phyloP scores from a whole-genome alignment of 495 filamentous ascomycete genomes.

The Sordaria brevicollis region DNA sequence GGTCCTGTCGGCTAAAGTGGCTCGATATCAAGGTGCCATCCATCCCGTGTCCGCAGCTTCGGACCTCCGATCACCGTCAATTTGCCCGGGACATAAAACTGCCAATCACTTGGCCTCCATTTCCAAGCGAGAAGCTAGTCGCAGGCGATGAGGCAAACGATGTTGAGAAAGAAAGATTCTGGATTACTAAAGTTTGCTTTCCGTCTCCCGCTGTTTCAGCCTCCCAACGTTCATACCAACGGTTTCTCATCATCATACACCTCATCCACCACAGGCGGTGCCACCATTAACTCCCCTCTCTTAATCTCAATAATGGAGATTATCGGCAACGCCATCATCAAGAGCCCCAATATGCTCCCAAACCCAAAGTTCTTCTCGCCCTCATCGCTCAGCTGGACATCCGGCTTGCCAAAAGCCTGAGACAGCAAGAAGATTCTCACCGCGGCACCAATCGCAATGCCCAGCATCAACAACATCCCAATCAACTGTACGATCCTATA shows the following conservation, averaged over 20 bases:
- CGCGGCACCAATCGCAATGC: constrained; percentile 37
- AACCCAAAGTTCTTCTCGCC: constrained; percentile 49
- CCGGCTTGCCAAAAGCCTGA: constrained; percentile 39
- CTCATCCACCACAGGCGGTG: constrained; percentile 25
- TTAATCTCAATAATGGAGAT: constrained; percentile 45
- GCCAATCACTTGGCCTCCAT: rapidly evolving
- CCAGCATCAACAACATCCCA: constrained; percentile 38
- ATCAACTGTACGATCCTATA: constrained; percentile 35
- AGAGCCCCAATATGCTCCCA: constrained; percentile 43
- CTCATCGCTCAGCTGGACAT: constrained; percentile 30
- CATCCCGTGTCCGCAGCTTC: neutral
- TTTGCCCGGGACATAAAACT: neutral
- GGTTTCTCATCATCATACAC: constrained; percentile 15
- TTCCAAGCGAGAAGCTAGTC: neutral
- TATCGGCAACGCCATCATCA: constrained; percentile 43
- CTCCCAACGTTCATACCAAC: neutral
- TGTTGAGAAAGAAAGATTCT: rapidly evolving
- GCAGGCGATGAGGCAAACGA: neutral
- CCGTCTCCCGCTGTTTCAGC: neutral
- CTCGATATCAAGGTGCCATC: neutral
- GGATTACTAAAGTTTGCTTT: neutral
- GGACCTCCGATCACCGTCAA: neutral
- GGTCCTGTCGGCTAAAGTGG: neutral
- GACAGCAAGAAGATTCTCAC: constrained; percentile 38
- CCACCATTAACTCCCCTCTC: constrained; percentile 38